Evolutionary conservation across 1,284 basidiomycete genomes (phyloP).

Genomic region (Sanghuangporus weigelae): DNA sequence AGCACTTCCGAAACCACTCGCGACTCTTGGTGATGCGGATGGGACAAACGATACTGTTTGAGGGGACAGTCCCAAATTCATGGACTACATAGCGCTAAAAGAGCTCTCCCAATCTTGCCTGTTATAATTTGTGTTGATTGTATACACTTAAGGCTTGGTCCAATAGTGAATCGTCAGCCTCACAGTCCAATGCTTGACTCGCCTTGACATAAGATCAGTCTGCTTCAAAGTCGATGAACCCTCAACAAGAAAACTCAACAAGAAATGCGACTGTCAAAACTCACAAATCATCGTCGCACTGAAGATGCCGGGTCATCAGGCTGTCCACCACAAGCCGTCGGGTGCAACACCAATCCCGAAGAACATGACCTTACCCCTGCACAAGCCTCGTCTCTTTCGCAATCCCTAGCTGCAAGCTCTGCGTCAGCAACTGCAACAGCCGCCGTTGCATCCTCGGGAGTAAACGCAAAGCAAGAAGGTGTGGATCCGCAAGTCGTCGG

Average conservation of each 20-base stretch:
- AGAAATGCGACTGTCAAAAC: background rate
- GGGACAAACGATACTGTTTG: background rate
- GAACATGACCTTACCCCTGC: constrained; percentile 10
- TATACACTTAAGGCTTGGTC: background rate
- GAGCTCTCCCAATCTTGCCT: background rate
- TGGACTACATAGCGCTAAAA: too few species aligned
- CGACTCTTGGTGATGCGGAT: background rate
- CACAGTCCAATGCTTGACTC: background rate
- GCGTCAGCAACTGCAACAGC: background rate
- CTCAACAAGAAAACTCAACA: background rate
- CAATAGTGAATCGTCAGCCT: background rate
- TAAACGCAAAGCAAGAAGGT: background rate
- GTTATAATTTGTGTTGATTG: background rate
- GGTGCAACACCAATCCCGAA: constrained; percentile 11
- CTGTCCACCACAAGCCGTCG: constrained; percentile 3
- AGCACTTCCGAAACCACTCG: background rate
- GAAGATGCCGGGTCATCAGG: constrained; percentile 14
- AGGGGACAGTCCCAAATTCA: background rate
- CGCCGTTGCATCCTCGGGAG: background rate
- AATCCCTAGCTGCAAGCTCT: background rate
- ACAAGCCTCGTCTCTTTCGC: constrained; percentile 8
- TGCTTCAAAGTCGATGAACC: background rate
- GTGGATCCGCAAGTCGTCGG: constrained; percentile 6
- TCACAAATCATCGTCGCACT: background rate
- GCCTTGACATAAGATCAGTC: background rate